These are phyloP conservation scores for Penicillium sp. DNA, from an alignment of 2,329 filamentous ascomycete genomes.

Conservation along the genomic window DNA sequence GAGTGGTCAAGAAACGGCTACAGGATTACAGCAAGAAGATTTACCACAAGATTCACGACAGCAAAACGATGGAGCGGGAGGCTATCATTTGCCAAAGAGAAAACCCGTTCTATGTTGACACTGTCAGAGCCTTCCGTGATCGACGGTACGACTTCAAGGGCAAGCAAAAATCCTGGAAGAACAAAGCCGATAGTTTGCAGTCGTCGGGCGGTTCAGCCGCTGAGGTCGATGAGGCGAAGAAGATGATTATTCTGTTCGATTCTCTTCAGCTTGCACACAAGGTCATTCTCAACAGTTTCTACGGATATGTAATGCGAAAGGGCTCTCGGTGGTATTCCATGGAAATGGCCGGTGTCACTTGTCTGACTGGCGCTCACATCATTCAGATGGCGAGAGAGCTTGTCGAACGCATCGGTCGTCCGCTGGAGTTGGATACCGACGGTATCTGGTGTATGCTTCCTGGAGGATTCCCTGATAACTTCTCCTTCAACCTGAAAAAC, in stretches of 20 bases:
- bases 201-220: conserved; percentile 69
- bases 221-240: conserved; percentile 92
- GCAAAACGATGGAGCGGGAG: conserved; percentile 86
- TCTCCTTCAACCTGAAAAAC: conserved; percentile 87
- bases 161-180: conserved; percentile 97
- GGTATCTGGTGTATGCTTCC: conserved; percentile 99
- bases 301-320: conserved; percentile 99
- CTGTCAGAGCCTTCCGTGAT: conserved; percentile 92
- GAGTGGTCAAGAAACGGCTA: conserved; percentile 76
- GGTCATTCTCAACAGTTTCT: conserved; percentile 98
- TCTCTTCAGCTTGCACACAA: conserved; percentile 97
- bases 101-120: conserved; percentile 97
- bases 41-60: conserved; percentile 98
- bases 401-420: conserved; percentile 88
- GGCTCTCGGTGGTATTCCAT: conserved; percentile 98
- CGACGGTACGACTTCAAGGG: conserved; percentile 98
- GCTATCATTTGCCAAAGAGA: conserved; percentile 98
- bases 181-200: conserved; percentile 85
- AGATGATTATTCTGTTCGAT: conserved; percentile 97
- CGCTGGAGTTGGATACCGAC: conserved; percentile 92
- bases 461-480: conserved; percentile 94
- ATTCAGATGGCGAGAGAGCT: conserved; percentile 94
- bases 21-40: conserved; percentile 97
- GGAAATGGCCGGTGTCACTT: conserved; percentile 99
- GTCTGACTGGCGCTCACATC: conserved; percentile 90